Percentiles rank a stretch among this genome's conserved stretches.
Evolutionary conservation across 164 flowering plant species (phyloP).

Genomic region (Piper longum): DNA sequence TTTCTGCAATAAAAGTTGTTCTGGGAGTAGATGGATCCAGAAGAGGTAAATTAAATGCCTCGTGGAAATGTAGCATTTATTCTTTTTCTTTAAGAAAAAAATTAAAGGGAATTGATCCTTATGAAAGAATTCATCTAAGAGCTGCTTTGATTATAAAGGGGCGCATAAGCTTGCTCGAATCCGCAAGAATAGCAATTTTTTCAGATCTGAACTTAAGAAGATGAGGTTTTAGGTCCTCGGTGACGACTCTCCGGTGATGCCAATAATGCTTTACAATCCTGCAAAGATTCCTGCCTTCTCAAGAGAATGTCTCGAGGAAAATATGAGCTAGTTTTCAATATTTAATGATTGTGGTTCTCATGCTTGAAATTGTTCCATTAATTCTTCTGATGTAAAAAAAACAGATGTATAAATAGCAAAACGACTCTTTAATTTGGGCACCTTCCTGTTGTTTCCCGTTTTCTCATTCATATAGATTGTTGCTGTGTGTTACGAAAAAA

Average conservation of each 20-base stretch:
- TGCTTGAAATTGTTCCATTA: too few species aligned
- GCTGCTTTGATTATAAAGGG: conserved; percentile 26
- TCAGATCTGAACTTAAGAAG: conserved; percentile 85
- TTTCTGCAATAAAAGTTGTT: conserved; percentile 76
- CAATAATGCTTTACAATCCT: conserved; percentile 97
- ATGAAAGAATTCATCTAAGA: not conserved
- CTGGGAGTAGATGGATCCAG: conserved; percentile 94
- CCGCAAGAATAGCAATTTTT: conserved; percentile 93
- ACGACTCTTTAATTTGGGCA: too few species aligned
- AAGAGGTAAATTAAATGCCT: conserved; percentile 37
- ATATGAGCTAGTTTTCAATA: conserved; percentile 32
- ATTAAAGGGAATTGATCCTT: not conserved
- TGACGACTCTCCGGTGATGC: conserved; percentile 98
- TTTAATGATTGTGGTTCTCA: too few species aligned
- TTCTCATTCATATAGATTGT: too few species aligned
- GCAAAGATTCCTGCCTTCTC: conserved; percentile 97
- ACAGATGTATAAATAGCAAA: too few species aligned
- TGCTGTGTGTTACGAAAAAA: too few species aligned
- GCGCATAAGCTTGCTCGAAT: conserved; percentile 86
- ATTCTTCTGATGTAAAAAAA: too few species aligned
- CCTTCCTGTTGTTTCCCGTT: too few species aligned
- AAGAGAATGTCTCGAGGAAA: conserved; percentile 70
- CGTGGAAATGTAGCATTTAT: not conserved
- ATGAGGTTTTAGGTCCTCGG: conserved; percentile 99
- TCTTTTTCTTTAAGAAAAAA: too few species aligned